Evolutionary conservation across 768 basidiomycete genomes (phyloP), one percentile per base, ranked within the genome.

Genomic region (Leccinum pellstonianum): DNA sequence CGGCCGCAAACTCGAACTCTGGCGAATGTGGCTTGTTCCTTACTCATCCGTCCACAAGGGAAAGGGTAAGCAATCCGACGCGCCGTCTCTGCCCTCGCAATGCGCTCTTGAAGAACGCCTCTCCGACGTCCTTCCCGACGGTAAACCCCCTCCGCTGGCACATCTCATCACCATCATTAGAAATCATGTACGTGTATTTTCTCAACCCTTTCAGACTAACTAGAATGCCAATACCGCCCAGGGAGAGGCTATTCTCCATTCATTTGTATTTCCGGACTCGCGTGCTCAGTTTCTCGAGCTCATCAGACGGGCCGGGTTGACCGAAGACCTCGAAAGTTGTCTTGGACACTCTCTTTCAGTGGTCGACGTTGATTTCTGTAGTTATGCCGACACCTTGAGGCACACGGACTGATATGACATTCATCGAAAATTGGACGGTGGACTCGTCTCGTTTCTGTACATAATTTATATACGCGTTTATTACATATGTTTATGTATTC

Each of bases 211-310:
- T 6, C 15, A 53, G 37, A 55, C 56, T 60, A 27, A 62, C 56
- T 56, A 47, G 48, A 72, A 54, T 38, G 23, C 25, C 38, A 51
- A 47, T 60, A 31, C 46, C 37, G 58, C 33, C 54, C 60, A 92
- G 91, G 82, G 81, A 38, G 75, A 77, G 27, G 72, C 80, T 3
- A 73, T 93, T 48, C 71, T 91, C 43, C 77, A 73, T 14, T 73
- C 79, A 1, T 90, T 91, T 66, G 74, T 90, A 46, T 93, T 82
- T 66, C 91, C 91, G 2, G 88, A 91, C 58, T 91, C 91, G 12
- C 83, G 91, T 4, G 85, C 82, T 3, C 78, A 81, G 56, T 86
- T 92, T 56, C 63, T 89, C n/a, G 73, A 79, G 53, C 74, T 90
- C 21, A 64, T 91, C 9, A 75, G 71, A n/a, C 73, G 70, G 8